Evolutionary conservation across 2,329 filamentous ascomycete species (phyloP), one percentile per base, ranked within the genome.

Genomic region (Akanthomyces lecanii): DNA sequence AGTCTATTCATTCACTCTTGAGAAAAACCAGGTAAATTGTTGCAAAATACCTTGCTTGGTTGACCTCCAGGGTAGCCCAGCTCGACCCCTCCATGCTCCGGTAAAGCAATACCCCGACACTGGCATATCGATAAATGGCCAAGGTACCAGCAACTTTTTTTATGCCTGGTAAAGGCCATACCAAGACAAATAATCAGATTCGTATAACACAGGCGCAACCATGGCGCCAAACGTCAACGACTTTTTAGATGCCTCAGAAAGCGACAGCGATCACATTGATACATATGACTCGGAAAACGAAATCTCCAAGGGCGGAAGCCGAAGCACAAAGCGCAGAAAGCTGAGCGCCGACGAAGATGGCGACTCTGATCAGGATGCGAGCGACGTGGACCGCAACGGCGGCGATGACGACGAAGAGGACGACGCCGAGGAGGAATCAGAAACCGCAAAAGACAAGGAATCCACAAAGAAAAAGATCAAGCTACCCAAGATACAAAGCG

Each of bases 161-260:
- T 63, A 53, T 10, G n/a, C 16, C 28, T 23, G 28, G 42, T 18
- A 3, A 61, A 8, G 18, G 5, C 25, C 52, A 21, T 18, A 10
- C 23, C 18, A 40, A 38, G 23, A 21, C 45, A 23, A 18, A 33
- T 36, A 52, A 23, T 50, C 40, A 33, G 11, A 61, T 38, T 36
- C 8, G 5, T 23, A 57, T 23, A 45, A 50, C 2, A 56, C 14
- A 33, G 23, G 28, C 53, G 23, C 40, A 57, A 67, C 4, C 42
- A 92, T 92, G 89, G 75, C 87, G 1, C 79, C 85, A 47, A 91
- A 89, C 71, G 83, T 84, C 68, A 92, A 92, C 73, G 83, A 90
- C 59, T 93, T 89, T 69, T 82, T 93, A 36, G 85, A 88, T 66
- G 79, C 77, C 2, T 73, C 71, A 3, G 81, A 85, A 21, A 88